A percentile compares a stretch with the other conserved stretches of the same genome.
Evolutionary conservation across 495 filamentous ascomycete species (phyloP).

Genomic region (Monascus purpureus): DNA sequence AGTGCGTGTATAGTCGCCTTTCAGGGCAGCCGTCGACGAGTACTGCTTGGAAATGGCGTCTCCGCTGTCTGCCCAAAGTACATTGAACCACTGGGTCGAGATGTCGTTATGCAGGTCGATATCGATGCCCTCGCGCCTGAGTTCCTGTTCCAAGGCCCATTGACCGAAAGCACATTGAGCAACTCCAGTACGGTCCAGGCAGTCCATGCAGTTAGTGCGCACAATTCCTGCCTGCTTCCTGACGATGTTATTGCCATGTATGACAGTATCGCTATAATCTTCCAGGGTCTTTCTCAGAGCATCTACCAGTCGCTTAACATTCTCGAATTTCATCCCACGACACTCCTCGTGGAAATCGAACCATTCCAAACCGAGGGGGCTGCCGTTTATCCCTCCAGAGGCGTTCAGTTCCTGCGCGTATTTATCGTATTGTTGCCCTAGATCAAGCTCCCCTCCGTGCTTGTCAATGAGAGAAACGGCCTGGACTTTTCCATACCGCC

Average conservation of each 20-base stretch:
- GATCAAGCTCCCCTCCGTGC: slow-evolving; percentile 58
- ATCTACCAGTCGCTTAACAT: slow-evolving; percentile 65
- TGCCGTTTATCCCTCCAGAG: slow-evolving; percentile 37
- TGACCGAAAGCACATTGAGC: slow-evolving; percentile 78
- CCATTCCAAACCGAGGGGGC: slow-evolving; percentile 67
- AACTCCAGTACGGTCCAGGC: slow-evolving; percentile 85
- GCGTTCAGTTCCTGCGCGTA: slow-evolving; percentile 48
- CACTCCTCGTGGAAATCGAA: slow-evolving; percentile 90
- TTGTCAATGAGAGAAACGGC: slow-evolving; percentile 81
- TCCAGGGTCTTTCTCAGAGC: slow-evolving; percentile 49
- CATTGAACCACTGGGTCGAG: slow-evolving; percentile 82
- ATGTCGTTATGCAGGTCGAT: slow-evolving; percentile 56
- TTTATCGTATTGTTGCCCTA: slow-evolving; percentile 65
- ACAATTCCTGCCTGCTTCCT: slow-evolving; percentile 58
- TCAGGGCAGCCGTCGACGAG: slow-evolving; percentile 82
- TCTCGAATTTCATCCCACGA: slow-evolving; percentile 94
- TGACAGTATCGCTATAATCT: slow-evolving; percentile 47
- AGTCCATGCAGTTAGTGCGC: slow-evolving; percentile 96
- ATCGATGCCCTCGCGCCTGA: slow-evolving; percentile 58
- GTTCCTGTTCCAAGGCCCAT: slow-evolving; percentile 58
- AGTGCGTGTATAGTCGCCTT: slow-evolving; percentile 89
- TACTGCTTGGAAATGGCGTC: slow-evolving; percentile 48
- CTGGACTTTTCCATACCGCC: slow-evolving; percentile 61
- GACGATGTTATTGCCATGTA: slow-evolving; percentile 34
- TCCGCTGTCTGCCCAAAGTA: slow-evolving; percentile 90